phyloP scores from a whole-genome alignment of 345 rosid species.

The Populus tremula region DNA sequence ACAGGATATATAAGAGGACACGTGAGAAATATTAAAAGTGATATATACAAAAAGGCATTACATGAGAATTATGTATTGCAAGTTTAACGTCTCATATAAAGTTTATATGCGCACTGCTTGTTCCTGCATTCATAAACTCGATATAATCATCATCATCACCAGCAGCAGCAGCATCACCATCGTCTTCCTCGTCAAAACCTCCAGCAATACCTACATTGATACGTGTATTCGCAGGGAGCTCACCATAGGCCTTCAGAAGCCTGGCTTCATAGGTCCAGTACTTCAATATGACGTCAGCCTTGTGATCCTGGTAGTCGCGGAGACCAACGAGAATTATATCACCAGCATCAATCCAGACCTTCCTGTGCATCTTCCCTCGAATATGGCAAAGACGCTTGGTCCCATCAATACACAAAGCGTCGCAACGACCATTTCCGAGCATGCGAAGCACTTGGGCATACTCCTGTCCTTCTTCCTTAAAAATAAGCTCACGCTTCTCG shows the following conservation, averaged over 20 bases:
- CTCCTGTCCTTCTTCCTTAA: conserved; percentile 77
- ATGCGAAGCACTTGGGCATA: conserved; percentile 69
- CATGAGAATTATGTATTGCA: too few relatives aligned
- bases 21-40: too few relatives aligned
- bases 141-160: conserved; percentile 48
- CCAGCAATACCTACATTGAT: conserved; percentile 69
- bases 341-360: conserved; percentile 86
- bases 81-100: too few relatives aligned
- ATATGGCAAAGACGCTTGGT: conserved; percentile 65
- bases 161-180: conserved; percentile 1
- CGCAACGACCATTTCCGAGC: conserved; percentile 75
- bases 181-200: conserved; percentile 59
- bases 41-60: too few relatives aligned
- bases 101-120: too few relatives aligned
- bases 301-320: conserved; percentile 76
- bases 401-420: conserved; percentile 64
- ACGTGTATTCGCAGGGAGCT: conserved; percentile 64
- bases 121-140: conserved; percentile 32
- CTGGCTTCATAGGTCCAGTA: conserved; percentile 63
- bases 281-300: conserved; percentile 80
- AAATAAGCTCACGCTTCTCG: conserved; percentile 70
- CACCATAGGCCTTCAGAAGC: conserved; percentile 73
- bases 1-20: too few relatives aligned
- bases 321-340: conserved; percentile 76
- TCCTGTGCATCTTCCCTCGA: conserved; percentile 84